Conservation (phyloP, 1,284 basidiomycete genomes). For the Rhodotorula glutinis region DNA sequence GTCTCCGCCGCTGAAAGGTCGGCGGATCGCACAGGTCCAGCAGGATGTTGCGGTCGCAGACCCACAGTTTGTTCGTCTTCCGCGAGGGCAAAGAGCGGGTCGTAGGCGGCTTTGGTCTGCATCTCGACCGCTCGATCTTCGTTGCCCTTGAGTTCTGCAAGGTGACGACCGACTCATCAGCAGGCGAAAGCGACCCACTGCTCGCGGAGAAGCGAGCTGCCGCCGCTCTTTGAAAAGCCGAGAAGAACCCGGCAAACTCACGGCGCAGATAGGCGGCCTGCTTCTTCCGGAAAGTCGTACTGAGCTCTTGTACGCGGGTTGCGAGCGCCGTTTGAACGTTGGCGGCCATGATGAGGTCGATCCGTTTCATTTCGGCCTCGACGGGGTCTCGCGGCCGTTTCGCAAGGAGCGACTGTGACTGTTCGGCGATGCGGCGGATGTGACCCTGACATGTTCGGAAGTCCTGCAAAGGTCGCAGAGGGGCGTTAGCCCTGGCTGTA, state of each 20-base stretch:
- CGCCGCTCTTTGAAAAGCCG: too few species aligned
- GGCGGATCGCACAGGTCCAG: neutral
- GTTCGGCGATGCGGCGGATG: slow-evolving; percentile 31
- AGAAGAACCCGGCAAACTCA: neutral
- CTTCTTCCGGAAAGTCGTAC: slow-evolving; percentile 91
- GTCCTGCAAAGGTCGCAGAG: slow-evolving; percentile 57
- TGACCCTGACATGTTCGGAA: slow-evolving; percentile 59
- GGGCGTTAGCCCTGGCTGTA: neutral
- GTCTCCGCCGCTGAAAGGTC: neutral
- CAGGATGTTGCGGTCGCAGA: slow-evolving; percentile 11
- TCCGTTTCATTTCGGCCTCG: slow-evolving; percentile 41
- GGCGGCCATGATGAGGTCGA: slow-evolving; percentile 67
- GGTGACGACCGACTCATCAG: too few species aligned
- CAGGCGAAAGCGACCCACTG: too few species aligned
- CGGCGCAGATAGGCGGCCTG: slow-evolving; percentile 86
- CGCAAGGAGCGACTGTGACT: slow-evolving; percentile 20
- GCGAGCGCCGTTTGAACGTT: slow-evolving; percentile 97
- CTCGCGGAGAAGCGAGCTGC: too few species aligned
- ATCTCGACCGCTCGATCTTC: slow-evolving; percentile 28
- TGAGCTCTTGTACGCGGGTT: slow-evolving; percentile 88
- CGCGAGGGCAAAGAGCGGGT: slow-evolving; percentile 33
- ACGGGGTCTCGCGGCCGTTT: neutral
- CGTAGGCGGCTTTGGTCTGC: slow-evolving; percentile 10
- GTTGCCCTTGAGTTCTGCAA: slow-evolving; percentile 42
- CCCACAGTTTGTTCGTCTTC: slow-evolving; percentile 51